A percentile compares a stretch with the other conserved stretches of the same genome.
phyloP scores from a whole-genome alignment of 306 rosid species.

The Pyrus bretschneideri region DNA sequence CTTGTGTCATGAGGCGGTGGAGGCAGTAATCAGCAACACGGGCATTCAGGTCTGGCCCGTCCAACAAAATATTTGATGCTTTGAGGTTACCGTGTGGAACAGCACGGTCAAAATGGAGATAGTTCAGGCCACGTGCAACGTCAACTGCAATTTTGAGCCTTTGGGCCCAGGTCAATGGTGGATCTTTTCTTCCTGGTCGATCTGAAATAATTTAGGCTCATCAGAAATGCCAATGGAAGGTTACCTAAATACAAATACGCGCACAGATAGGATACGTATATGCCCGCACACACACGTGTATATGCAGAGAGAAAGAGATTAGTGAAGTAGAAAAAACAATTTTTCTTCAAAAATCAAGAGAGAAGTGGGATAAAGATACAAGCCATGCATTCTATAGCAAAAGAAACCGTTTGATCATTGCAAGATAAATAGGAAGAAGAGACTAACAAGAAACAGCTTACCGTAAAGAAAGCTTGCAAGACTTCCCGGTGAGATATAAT shows the following conservation, averaged over 20 bases:
- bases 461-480: slow-evolving; percentile 91
- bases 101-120: slow-evolving; percentile 99
- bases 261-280: not conserved
- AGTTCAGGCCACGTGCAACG: slow-evolving; percentile 98
- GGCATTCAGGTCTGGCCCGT: slow-evolving; percentile 83
- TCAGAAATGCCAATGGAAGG: slow-evolving; percentile 15
- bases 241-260: not conserved
- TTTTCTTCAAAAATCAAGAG: not conserved
- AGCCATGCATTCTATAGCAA: not conserved
- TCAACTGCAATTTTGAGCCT: slow-evolving; percentile 96
- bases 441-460: slow-evolving; percentile 30
- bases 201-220: slow-evolving; percentile 34
- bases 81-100: slow-evolving; percentile 95
- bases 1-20: slow-evolving; percentile 96
- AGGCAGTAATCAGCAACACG: slow-evolving; percentile 97
- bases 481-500: slow-evolving; percentile 86
- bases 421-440: not conserved
- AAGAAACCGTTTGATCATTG: not conserved
- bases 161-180: slow-evolving; percentile 75
- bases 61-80: slow-evolving; percentile 81
- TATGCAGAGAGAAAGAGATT: not conserved
- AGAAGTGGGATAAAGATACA: not conserved
- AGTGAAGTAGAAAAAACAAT: not conserved
- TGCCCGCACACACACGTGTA: not conserved
- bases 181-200: slow-evolving; percentile 92